A percentile compares a stretch with the other conserved stretches of the same genome.
These are phyloP conservation scores for Hansfordia pulvinata DNA, from an alignment of 2,329 filamentous ascomycete species.

Conservation along the genomic window DNA sequence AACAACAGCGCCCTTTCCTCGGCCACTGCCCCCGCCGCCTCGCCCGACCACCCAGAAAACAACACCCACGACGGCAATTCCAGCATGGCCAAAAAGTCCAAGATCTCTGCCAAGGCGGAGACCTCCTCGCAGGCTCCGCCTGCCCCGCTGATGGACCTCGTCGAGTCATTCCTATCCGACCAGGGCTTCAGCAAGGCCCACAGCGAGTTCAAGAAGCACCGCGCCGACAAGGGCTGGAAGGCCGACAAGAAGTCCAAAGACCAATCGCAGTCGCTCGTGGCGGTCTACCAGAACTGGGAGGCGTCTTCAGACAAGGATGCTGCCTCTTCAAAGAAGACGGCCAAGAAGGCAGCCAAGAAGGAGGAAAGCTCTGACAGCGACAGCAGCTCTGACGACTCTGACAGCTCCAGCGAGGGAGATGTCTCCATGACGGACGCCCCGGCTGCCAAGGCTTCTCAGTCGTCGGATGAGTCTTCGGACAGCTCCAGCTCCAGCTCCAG, in stretches of 20 bases:
- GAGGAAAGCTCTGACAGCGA: conserved; percentile 14
- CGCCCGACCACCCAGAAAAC: conserved; percentile 2
- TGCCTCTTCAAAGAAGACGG: no score
- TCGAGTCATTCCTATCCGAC: conserved; percentile 52
- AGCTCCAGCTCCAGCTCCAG: conserved; percentile 15
- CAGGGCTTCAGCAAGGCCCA: conserved; percentile 51
- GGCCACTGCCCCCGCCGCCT: conserved; percentile 4
- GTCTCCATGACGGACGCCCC: conserved; percentile 33
- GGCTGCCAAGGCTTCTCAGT: conserved; percentile 10
- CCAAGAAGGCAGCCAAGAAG: conserved; percentile 11
- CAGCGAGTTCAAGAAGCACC: conserved; percentile 49
- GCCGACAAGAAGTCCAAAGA: conserved; percentile 15
- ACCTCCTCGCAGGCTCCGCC: conserved; percentile 26
- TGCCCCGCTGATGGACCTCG: conserved; percentile 49
- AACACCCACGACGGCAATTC: conserved; percentile 10
- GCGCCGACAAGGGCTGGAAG: conserved; percentile 36
- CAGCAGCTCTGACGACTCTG: conserved; percentile 16
- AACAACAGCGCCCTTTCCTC: conserved; percentile 17
- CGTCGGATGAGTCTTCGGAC: conserved; percentile 11
- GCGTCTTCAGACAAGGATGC: conserved; percentile 19
- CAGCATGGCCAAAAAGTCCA: conserved; percentile 12
- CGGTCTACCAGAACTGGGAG: conserved; percentile 38
- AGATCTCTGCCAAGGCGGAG: conserved; percentile 8
- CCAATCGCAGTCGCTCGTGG: conserved; percentile 28
- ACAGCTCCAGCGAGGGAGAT: conserved; percentile 21